Conservation (phyloP, 2,329 filamentous ascomycete genomes). For the Grosmannia serpens region DNA sequence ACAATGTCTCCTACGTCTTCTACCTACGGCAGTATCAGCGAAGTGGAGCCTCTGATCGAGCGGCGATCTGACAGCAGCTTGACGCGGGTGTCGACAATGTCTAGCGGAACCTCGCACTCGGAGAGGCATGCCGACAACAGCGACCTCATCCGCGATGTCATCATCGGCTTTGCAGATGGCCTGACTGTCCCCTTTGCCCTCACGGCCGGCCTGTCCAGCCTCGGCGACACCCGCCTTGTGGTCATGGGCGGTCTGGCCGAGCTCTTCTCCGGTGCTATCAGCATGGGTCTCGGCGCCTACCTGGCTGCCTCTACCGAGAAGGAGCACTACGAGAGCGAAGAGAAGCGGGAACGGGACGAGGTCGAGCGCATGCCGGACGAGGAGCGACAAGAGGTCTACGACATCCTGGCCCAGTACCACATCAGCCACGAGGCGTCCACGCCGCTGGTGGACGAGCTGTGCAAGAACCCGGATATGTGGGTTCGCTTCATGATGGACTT, state of each 20-base stretch:
- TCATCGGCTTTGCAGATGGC: slow-evolving; percentile 67
- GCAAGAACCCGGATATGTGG: slow-evolving; percentile 34
- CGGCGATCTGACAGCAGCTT: slow-evolving; percentile 11
- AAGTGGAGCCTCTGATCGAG: slow-evolving; percentile 12
- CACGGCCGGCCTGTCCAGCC: slow-evolving; percentile 57
- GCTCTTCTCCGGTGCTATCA: slow-evolving; percentile 64
- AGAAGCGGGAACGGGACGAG: slow-evolving; percentile 31
- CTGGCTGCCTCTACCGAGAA: slow-evolving; percentile 51
- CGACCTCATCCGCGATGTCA: slow-evolving; percentile 48
- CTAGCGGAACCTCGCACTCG: slow-evolving; percentile 5
- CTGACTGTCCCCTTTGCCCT: slow-evolving; percentile 71
- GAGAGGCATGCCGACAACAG: slow-evolving; percentile 23
- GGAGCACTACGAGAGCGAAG: slow-evolving; percentile 37
- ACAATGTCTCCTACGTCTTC: not conserved
- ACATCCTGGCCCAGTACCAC: slow-evolving; percentile 32
- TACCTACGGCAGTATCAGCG: slow-evolving; percentile 1
- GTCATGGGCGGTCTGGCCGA: slow-evolving; percentile 65
- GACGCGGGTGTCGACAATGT: slow-evolving; percentile 8
- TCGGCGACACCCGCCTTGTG: slow-evolving; percentile 54
- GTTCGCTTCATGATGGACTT: slow-evolving; percentile 51
- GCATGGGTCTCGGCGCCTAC: slow-evolving; percentile 67
- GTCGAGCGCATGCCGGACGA: slow-evolving; percentile 27
- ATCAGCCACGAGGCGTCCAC: slow-evolving; percentile 29
- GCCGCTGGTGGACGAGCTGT: slow-evolving; percentile 38
- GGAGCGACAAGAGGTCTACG: slow-evolving; percentile 36